phyloP scores from a whole-genome alignment of 768 basidiomycete genomes.

The Tulasnella sp. region DNA sequence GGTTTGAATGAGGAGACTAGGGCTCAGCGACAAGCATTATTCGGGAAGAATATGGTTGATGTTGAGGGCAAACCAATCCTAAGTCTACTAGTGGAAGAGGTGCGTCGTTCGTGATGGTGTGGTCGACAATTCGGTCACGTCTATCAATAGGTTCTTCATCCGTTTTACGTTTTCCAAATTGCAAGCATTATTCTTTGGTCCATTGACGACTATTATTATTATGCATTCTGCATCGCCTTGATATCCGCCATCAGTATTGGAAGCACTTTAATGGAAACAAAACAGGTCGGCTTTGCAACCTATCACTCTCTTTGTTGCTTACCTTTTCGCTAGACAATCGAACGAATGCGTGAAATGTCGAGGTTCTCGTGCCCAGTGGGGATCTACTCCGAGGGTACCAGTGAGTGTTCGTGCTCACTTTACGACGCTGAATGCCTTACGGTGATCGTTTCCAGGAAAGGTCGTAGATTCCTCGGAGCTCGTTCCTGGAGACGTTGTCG shows the following conservation, averaged over 20 bases:
- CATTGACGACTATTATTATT: conserved; percentile 91
- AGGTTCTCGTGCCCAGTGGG: conserved; percentile 68
- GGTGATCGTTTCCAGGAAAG: conserved; percentile 38
- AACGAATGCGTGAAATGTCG: conserved; percentile 93
- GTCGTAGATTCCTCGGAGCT: conserved; percentile 62
- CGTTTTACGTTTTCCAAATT: conserved; percentile 97
- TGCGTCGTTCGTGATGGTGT: conserved; percentile 26
- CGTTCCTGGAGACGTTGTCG: conserved; percentile 86
- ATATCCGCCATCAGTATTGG: conserved; percentile 76
- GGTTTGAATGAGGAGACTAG: conserved; percentile 47
- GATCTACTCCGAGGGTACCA: conserved; percentile 55
- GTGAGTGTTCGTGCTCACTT: conserved; percentile 34
- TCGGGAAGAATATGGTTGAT: conserved; percentile 79
- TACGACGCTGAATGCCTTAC: not conserved
- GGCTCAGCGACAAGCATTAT: conserved; percentile 57
- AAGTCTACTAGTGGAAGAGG: conserved; percentile 79
- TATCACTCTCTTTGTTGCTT: not conserved
- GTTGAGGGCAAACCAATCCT: conserved; percentile 75
- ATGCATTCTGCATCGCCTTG: conserved; percentile 90
- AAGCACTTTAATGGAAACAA: conserved; percentile 84
- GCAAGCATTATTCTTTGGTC: conserved; percentile 92
- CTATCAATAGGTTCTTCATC: conserved; percentile 67
- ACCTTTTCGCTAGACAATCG: conserved; percentile 50
- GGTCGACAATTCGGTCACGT: not conserved
- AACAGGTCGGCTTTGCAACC: conserved; percentile 45